Evolutionary conservation across 306 rosid species (phyloP).

Genomic region (Vigna hirtella): DNA sequence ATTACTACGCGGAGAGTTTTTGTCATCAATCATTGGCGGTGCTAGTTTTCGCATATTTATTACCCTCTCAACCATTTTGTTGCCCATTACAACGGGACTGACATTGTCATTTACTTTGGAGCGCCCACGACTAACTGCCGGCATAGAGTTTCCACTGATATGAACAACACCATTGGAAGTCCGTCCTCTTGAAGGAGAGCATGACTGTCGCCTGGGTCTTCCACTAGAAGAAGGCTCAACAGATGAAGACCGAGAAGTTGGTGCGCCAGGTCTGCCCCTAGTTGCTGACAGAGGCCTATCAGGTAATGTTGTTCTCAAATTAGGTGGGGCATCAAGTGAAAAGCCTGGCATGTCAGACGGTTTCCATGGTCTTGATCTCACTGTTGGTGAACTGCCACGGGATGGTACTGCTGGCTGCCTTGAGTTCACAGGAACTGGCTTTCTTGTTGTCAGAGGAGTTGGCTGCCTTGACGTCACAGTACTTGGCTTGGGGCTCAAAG

Average conservation of each 20-base stretch:
- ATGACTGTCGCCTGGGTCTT: conserved; percentile 88
- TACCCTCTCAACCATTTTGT: conserved; percentile 95
- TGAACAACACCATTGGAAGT: conserved; percentile 67
- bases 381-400: conserved; percentile 91
- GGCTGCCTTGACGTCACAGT: conserved; percentile 61
- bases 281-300: conserved; percentile 86
- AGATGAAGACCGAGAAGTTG: conserved; percentile 86
- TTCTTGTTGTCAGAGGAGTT: conserved; percentile 55
- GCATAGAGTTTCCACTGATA: conserved; percentile 86
- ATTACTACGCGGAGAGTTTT: conserved; percentile 76
- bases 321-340: conserved; percentile 93
- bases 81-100: conserved; percentile 84
- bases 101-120: conserved; percentile 79
- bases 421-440: conserved; percentile 53
- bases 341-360: conserved; percentile 96
- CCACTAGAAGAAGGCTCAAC: conserved; percentile 77
- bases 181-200: conserved; percentile 98
- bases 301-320: conserved; percentile 86
- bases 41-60: conserved; percentile 88
- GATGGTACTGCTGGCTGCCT: conserved; percentile 70
- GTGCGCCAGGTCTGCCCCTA: conserved; percentile 98
- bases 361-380: conserved; percentile 91
- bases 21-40: conserved; percentile 89
- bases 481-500: conserved; percentile 68
- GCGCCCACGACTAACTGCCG: conserved; percentile 75